Conservation (phyloP, 805 yeast species). For the Starmerella sirachaensis region DNA sequence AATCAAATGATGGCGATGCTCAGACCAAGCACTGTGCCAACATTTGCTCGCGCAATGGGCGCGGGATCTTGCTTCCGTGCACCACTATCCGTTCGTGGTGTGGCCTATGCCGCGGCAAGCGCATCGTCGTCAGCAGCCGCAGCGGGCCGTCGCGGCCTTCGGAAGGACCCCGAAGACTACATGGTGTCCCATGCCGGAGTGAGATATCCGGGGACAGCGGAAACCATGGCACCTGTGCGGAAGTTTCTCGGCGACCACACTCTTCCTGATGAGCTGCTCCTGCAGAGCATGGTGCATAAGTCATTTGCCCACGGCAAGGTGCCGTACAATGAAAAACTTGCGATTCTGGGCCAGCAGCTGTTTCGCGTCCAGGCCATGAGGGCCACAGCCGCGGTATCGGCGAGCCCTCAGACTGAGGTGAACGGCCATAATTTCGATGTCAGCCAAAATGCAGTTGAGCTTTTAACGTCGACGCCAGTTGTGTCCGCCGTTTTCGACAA, state of each 20-base stretch:
- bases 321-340: constrained; percentile 80
- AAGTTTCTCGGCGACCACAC: constrained; percentile 38
- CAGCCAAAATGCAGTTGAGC: constrained; percentile 22
- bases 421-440: constrained; percentile 27
- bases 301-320: constrained; percentile 84
- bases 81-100: constrained; percentile 6
- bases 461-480: constrained; percentile 24
- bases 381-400: constrained; percentile 14
- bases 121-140: constrained; percentile 1
- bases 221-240: constrained; percentile 40
- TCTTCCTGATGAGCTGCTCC: constrained; percentile 47
- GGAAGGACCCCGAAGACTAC: constrained; percentile 26
- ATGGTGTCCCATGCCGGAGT: constrained; percentile 37
- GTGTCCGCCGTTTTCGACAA: constrained; percentile 24
- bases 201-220: constrained; percentile 41
- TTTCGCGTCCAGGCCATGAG: constrained; percentile 23
- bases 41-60: background rate
- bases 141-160: constrained; percentile 16
- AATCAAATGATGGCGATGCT: constrained; percentile 6
- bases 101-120: constrained; percentile 9
- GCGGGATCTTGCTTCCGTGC: background rate
- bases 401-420: constrained; percentile 8
- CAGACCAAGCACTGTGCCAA: too few species aligned
- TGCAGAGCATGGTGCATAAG: constrained; percentile 85
- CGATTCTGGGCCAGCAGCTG: constrained; percentile 42